Evolutionary conservation across 2,329 filamentous ascomycete species (phyloP), one percentile per base, ranked within the genome.

Genomic region (Chaetomium strumarium): DNA sequence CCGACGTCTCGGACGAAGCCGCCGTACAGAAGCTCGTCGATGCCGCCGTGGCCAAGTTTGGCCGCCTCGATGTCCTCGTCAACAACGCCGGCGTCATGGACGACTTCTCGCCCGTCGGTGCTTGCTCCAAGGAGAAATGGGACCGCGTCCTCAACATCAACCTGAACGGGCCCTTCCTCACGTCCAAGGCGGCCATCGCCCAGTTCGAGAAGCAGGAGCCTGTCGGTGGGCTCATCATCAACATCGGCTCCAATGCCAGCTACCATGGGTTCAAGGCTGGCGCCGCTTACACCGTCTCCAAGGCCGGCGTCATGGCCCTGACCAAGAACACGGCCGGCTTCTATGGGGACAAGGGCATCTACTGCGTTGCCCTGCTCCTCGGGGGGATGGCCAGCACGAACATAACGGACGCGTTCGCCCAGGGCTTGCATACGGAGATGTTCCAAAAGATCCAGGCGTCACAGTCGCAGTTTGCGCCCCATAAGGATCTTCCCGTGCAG

Each of bases 71-170:
- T 63, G 68, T 81, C n/a, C 67, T 84, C 5, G 65, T 83, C 60
- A 81, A 81, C 66, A 79, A 78, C 55, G 79, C 79, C 10, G 80
- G 75, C 19, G 70, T 83, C 51, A 77, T 80, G 68, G 80, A 83
- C 60, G 68, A 66, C 29, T 80, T 83, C 58, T 74, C 78, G 40
- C 73, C 77, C 0, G 75, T 75, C 0, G 79, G 74, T 14, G 69
- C 70, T 8, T 63, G 75, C 46, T 68, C 75, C 17, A 68, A 69
- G 53, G 65, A 64, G 1, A 60, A 72, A 1, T 83, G 78, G 79
- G 72, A 82, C 54, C 68, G 68, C 4, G 74, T 83, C 6, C 70
- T 84, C 34, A 71, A 69, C 12, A 67, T 83, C 55, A 84, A 84
- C 58, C 64, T 82, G 34, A 83, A 76, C 6, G 80, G 77, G 0